phyloP scores from a whole-genome alignment of 2,329 filamentous ascomycete genomes.

The Paraphoma sp. region DNA sequence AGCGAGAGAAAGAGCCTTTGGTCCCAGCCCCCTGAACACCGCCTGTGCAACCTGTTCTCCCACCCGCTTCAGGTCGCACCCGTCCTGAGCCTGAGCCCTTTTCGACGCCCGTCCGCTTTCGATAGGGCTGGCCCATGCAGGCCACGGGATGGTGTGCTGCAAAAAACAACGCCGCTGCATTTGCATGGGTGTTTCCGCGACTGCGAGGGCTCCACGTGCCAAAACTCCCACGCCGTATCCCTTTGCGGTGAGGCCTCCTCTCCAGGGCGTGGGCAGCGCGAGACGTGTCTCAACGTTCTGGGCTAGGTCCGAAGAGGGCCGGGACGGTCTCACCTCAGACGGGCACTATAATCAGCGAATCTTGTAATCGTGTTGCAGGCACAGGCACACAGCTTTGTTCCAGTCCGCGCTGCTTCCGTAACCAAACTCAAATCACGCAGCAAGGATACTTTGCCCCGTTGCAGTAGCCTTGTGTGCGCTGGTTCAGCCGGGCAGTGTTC shows the following conservation, averaged over 20 bases:
- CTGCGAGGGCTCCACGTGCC: slow-evolving; percentile 27
- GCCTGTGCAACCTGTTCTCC: slow-evolving; percentile 4
- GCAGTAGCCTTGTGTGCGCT: background rate
- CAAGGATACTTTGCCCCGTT: background rate
- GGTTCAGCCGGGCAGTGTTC: background rate
- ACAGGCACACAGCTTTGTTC: background rate
- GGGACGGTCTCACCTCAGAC: slow-evolving; percentile 19
- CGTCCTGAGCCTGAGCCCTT: slow-evolving; percentile 3
- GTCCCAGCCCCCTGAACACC: background rate
- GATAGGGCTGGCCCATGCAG: slow-evolving; percentile 33
- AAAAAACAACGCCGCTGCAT: slow-evolving; percentile 3
- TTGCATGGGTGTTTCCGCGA: slow-evolving; percentile 7
- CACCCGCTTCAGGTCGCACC: background rate
- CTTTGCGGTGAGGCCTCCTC: background rate
- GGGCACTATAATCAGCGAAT: background rate
- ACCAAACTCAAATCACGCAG: background rate
- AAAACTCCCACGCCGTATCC: slow-evolving; percentile 11
- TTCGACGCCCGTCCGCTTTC: slow-evolving; percentile 20
- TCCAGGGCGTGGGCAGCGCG: background rate
- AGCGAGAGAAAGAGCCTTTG: background rate
- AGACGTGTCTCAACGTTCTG: slow-evolving; percentile 1
- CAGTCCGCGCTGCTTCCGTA: background rate
- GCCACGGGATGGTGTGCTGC: slow-evolving; percentile 7
- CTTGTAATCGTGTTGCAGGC: background rate
- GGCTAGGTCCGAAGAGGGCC: slow-evolving; percentile 10